Evolutionary conservation across 352 stramenopile species (phyloP).

Genomic region (Plasmopara halstedii): DNA sequence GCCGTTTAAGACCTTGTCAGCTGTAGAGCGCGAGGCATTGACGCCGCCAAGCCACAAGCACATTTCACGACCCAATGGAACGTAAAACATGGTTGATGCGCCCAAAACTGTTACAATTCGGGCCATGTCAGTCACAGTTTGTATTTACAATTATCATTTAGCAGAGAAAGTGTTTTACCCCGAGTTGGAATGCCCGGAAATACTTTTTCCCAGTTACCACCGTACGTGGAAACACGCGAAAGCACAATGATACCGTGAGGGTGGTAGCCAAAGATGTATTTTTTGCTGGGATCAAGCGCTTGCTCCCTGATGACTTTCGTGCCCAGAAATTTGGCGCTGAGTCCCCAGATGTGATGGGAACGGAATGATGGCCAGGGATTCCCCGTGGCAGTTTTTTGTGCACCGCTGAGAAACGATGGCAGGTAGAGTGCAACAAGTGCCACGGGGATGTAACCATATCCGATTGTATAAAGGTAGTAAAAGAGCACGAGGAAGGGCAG

Average conservation of each 20-base stretch:
- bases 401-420: conserved; percentile 51
- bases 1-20: conserved; percentile 63
- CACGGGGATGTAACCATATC: conserved; percentile 44
- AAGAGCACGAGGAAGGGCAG: conserved; percentile 42
- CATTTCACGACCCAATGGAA: conserved; percentile 55
- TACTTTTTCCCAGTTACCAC: conserved; percentile 59
- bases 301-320: conserved; percentile 62
- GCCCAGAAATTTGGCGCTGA: conserved; percentile 39
- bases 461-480: conserved; percentile 54
- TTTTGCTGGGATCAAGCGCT: conserved; percentile 49
- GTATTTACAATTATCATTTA: too few species aligned
- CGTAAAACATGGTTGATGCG: conserved; percentile 64
- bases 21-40: conserved; percentile 63
- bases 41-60: conserved; percentile 66
- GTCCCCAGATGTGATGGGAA: conserved; percentile 36
- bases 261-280: conserved; percentile 72
- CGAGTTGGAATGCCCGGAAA: conserved; percentile 52
- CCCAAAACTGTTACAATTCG: conserved; percentile 26
- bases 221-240: conserved; percentile 59
- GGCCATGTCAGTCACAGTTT: background rate
- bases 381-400: conserved; percentile 43
- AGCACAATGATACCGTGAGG: conserved; percentile 72
- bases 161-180: conserved; percentile 13
- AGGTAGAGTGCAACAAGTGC: conserved; percentile 52
- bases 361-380: conserved; percentile 47